phyloP scores from a whole-genome alignment of 371 early-diverging fungal genomes.

The Thermomucor indicae-seudaticae region DNA sequence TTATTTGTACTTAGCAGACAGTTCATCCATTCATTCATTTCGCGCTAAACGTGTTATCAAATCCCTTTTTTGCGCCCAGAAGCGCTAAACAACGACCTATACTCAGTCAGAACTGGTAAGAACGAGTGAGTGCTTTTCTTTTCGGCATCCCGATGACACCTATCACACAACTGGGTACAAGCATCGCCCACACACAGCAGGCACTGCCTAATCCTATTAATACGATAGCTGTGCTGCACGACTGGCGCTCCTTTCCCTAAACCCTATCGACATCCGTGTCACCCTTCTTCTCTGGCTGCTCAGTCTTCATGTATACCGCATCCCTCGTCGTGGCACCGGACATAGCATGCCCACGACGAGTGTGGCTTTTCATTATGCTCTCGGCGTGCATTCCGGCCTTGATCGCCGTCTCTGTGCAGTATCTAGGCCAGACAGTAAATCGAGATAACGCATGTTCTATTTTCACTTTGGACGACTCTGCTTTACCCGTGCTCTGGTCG shows the following conservation, averaged over 20 bases:
- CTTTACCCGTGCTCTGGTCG: neutral
- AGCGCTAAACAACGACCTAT: no score
- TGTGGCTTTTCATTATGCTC: conserved; percentile 24
- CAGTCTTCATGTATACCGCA: conserved; percentile 25
- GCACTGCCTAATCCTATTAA: conserved; percentile 9
- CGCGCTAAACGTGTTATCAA: no score
- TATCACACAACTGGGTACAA: conserved; percentile 31
- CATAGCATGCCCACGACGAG: conserved; percentile 17
- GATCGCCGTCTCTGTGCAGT: conserved; percentile 18
- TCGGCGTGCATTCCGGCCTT: conserved; percentile 25
- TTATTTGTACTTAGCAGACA: no score
- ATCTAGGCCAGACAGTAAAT: conserved; percentile 10
- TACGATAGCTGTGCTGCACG: conserved; percentile 20
- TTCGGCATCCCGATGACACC: no score
- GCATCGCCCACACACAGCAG: conserved; percentile 18
- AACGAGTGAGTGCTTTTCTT: no score
- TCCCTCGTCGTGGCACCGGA: conserved; percentile 16
- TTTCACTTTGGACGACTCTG: conserved; percentile 25
- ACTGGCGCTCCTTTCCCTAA: conserved; percentile 17
- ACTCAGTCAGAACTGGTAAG: no score
- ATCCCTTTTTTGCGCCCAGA: no score
- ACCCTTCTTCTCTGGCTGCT: conserved; percentile 28
- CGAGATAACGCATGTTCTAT: conserved; percentile 25
- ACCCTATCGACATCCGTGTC: conserved; percentile 22
- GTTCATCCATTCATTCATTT: no score